A percentile compares a stretch with the other conserved stretches of the same genome.
These are phyloP conservation scores for Candolleomyces eurysporus DNA, from an alignment of 768 basidiomycete species.

Conservation along the genomic window DNA sequence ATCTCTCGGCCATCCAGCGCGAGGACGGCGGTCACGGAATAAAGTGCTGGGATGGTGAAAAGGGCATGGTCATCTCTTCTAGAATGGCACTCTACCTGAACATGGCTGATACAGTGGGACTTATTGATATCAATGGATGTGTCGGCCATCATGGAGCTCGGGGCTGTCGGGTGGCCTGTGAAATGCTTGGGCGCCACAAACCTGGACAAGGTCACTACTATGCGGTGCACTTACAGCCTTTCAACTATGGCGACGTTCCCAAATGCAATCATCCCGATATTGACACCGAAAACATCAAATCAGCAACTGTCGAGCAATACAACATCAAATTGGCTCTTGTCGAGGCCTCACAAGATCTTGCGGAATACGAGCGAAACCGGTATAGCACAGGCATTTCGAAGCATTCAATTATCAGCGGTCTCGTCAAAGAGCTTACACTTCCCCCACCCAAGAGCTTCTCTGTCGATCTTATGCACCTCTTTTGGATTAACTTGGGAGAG, in stretches of 20 bases:
- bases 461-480: constrained; percentile 11
- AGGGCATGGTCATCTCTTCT: constrained; percentile 1
- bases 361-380: constrained; percentile 21
- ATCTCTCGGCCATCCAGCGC: constrained; percentile 15
- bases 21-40: constrained; percentile 5
- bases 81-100: constrained; percentile 4
- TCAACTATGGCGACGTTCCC: no score
- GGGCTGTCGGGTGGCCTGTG: constrained; percentile 11
- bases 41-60: constrained; percentile 6
- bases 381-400: constrained; percentile 33
- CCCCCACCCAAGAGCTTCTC: constrained; percentile 23
- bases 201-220: constrained; percentile 24
- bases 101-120: constrained; percentile 11
- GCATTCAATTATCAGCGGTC: constrained; percentile 32
- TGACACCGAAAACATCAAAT: not conserved
- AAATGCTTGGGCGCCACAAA: not conserved
- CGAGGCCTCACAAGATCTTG: not conserved
- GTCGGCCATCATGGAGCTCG: constrained; percentile 14
- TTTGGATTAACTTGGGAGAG: constrained; percentile 1
- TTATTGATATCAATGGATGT: constrained; percentile 12
- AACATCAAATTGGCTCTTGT: not conserved
- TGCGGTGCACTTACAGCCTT: constrained; percentile 25
- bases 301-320: not conserved
- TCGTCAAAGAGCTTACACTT: constrained; percentile 20
- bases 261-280: constrained; percentile 26